phyloP scores from a whole-genome alignment of 75 land plant genomes.

The Cunninghamia lanceolata region DNA sequence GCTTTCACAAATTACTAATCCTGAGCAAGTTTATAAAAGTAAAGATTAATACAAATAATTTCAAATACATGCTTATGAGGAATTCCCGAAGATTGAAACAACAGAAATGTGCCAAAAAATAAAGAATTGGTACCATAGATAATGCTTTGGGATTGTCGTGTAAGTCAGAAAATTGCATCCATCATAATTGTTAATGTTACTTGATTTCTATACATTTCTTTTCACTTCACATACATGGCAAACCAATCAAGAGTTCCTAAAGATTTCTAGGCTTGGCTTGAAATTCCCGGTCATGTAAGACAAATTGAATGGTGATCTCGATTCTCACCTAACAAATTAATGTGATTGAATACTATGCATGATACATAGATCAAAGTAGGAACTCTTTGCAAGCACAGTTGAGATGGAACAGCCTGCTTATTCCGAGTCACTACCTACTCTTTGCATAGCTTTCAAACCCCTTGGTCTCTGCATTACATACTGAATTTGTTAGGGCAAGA shows the following conservation, averaged over 20 bases:
- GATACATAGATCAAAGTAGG: no score
- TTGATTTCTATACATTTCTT: not conserved
- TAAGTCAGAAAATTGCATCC: no score
- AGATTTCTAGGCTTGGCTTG: not conserved
- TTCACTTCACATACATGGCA: not conserved
- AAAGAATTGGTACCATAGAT: not conserved
- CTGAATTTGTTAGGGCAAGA: not conserved
- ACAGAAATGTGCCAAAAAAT: not conserved
- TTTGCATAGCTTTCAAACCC: constrained; percentile 4
- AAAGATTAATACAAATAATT: no score
- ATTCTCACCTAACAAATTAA: not conserved
- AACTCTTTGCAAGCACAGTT: not conserved
- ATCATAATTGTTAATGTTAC: no score
- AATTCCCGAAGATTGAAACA: no score
- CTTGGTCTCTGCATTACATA: not conserved
- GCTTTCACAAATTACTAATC: not conserved
- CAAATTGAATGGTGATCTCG: not conserved
- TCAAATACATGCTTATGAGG: no score
- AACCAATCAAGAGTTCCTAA: not conserved
- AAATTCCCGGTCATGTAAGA: not conserved
- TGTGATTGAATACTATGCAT: no score
- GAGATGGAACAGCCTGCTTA: constrained; percentile 1
- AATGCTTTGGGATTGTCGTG: no score
- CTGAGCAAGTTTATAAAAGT: no score
- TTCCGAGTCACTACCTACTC: not conserved